Evolutionary conservation across 306 rosid genomes (phyloP), one percentile per base, ranked within the genome.

Genomic region (Quercus glauca): DNA sequence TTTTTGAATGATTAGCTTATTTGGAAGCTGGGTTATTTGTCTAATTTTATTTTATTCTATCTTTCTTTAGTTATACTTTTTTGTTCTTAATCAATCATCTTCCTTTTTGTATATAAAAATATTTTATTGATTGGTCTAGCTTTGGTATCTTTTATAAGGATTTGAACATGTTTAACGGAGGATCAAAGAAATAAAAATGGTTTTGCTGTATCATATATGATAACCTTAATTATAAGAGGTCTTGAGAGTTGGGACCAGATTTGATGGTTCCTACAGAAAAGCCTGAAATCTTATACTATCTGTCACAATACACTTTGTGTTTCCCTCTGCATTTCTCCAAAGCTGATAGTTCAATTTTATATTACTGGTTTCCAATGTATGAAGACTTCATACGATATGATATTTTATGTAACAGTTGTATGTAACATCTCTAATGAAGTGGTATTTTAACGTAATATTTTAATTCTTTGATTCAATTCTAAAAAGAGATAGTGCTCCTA

Each of bases 141-240:
- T 85, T 85, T 83, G 87, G 80, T 82, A 88, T 85, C 33, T 83
- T 83, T 81, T 76, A 76, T 76, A 83, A 49, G 1, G 29, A 63
- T 26, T 28, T 63, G 43, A 63, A 2, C n/a, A 63, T 63, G 69
- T 28, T 63, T 28, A 26, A 6, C 6, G 69, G 69, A 14, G 17
- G 6, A 14, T 28, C 2, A 63, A 15, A 63, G 25, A 26, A 63
- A 26, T 26, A 26, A 14, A 15, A 5, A 63, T 11, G 5, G 37
- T 61, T 61, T 26, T 25, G 69, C 19, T 13, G 37, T 26, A 26
- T 7, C 67, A 10, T 25, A 1, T 57, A 21, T 11, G 5, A 29
- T 13, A 26, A 23, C 35, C 68, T 23, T 20, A 60, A 60, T 60
- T 28, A 60, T 7, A n/a, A 9, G 13, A 19, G 23, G 26, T 6